phyloP scores from a whole-genome alignment of 1,284 basidiomycete species.

The Phellinidium pouzarii region DNA sequence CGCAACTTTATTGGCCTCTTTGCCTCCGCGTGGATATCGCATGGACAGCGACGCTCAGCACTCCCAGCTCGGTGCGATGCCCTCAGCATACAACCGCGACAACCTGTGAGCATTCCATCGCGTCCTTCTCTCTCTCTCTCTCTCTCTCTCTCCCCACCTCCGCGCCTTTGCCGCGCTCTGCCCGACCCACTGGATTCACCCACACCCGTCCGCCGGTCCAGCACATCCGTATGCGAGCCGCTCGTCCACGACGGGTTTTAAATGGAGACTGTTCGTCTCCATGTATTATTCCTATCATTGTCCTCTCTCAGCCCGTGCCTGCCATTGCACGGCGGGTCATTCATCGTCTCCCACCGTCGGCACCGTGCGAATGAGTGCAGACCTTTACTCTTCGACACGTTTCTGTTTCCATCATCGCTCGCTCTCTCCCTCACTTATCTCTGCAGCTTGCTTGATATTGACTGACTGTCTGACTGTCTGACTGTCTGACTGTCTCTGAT shows the following conservation, averaged over 20 bases:
- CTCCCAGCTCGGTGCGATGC: slow-evolving; percentile 8
- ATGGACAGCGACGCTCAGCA: slow-evolving; percentile 19
- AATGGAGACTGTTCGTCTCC: neutral
- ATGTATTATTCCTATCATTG: neutral
- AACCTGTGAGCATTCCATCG: slow-evolving; percentile 13
- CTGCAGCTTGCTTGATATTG: neutral
- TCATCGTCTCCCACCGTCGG: neutral
- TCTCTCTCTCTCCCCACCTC: neutral
- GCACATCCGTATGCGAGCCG: neutral
- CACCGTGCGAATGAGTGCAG: neutral
- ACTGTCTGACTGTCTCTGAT: neutral
- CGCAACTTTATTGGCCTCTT: neutral
- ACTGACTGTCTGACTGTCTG: neutral
- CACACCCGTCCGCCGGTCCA: slow-evolving; percentile 9
- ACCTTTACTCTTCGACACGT: neutral
- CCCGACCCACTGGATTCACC: slow-evolving; percentile 1
- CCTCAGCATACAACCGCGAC: slow-evolving; percentile 16
- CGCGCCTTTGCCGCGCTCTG: neutral
- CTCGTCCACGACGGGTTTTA: neutral
- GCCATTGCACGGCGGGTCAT: neutral
- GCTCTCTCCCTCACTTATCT: neutral
- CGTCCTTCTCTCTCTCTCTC: neutral
- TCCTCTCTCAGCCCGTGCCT: neutral
- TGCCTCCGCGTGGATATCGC: neutral
- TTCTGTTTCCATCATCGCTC: neutral